Evolutionary conservation across 257 asterid species (phyloP).

Genomic region (Scutellaria minor): DNA sequence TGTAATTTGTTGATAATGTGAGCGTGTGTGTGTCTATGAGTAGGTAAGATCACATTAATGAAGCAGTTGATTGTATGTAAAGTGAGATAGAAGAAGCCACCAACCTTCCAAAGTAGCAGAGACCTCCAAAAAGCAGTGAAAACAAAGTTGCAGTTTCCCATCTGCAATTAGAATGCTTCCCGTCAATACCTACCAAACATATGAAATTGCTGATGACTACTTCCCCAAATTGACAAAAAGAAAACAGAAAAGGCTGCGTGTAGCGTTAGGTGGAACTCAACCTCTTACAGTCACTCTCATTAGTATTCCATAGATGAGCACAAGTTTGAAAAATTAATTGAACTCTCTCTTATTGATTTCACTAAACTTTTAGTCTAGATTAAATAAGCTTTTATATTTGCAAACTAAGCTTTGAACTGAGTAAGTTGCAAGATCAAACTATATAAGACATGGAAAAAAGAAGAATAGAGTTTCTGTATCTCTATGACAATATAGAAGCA

Average conservation of each 20-base stretch:
- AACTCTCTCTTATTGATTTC: constrained; percentile 8
- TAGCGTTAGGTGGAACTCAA: neutral
- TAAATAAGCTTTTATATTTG: constrained; percentile 13
- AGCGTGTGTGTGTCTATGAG: neutral
- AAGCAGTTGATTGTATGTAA: neutral
- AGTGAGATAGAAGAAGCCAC: constrained; percentile 6
- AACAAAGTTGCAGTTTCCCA: constrained; percentile 90
- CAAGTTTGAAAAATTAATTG: neutral
- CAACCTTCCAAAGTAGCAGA: constrained; percentile 90
- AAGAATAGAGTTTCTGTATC: neutral
- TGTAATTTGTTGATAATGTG: neutral
- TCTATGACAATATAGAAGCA: constrained; percentile 1
- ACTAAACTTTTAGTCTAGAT: constrained; percentile 1
- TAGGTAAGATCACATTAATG: constrained; percentile 7
- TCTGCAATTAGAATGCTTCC: constrained; percentile 90
- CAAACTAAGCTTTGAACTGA: neutral
- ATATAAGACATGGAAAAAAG: constrained; percentile 7
- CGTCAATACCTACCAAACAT: constrained; percentile 74
- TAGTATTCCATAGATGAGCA: neutral
- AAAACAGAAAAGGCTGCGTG: constrained; percentile 11
- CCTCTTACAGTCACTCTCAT: constrained; percentile 10
- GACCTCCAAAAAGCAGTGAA: constrained; percentile 80
- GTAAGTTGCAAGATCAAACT: neutral
- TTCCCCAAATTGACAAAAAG: constrained; percentile 24
- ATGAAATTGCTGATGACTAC: constrained; percentile 47